phyloP scores from a whole-genome alignment of 169 alveolate genomes.

The Plasmodium malariae region DNA sequence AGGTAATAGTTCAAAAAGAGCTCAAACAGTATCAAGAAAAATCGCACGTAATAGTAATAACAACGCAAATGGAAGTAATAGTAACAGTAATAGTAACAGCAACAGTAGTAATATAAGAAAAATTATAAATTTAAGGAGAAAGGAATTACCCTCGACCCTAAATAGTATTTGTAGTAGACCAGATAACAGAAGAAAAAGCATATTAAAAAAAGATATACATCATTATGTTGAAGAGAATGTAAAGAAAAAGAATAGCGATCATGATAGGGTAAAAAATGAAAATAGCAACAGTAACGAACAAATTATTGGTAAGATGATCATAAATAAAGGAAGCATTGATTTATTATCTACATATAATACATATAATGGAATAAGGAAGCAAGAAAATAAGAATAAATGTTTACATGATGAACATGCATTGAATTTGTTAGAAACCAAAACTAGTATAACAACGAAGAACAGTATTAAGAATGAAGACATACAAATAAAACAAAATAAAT shows the following conservation, averaged over 20 bases:
- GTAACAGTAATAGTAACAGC: not conserved
- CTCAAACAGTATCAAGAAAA: constrained; percentile 32
- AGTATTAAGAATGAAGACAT: not conserved
- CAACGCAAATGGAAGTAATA: not conserved
- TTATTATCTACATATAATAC: constrained; percentile 6
- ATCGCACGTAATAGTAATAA: constrained; percentile 12
- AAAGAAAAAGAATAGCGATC: constrained; percentile 10
- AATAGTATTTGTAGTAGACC: not conserved
- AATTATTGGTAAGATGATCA: not conserved
- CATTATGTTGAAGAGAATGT: not conserved
- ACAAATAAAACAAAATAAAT: not conserved
- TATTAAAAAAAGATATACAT: constrained; percentile 6
- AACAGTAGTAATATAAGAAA: not conserved
- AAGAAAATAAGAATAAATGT: not conserved
- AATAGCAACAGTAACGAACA: not conserved
- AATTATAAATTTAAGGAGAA: not conserved
- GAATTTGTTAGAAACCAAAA: not conserved
- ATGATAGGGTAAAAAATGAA: constrained; percentile 7
- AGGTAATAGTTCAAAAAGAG: constrained; percentile 6
- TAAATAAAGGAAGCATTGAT: not conserved
- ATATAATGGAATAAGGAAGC: not conserved
- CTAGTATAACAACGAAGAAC: not conserved
- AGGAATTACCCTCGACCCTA: not conserved
- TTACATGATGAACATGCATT: not conserved
- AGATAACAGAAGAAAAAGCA: not conserved